Percentiles rank a stretch among this genome's conserved stretches.
Evolutionary conservation across 768 basidiomycete species (phyloP).

Genomic region (Termitomyces sp.): DNA sequence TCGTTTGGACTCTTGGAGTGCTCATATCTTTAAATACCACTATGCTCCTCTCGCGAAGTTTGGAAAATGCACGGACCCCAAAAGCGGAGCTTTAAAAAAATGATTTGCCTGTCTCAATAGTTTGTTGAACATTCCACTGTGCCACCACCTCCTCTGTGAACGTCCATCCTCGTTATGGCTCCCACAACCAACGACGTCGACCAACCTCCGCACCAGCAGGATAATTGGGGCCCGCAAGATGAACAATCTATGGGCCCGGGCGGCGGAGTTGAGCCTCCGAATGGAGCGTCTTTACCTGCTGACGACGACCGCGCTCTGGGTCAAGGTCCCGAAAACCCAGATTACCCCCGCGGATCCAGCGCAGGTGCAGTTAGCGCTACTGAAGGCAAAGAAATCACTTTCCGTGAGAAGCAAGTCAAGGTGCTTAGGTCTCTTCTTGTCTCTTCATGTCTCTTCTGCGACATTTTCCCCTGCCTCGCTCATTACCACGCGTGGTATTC

Average conservation of each 20-base stretch:
- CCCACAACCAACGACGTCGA: constrained; percentile 20
- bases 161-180: constrained; percentile 15
- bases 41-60: background rate
- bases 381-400: constrained; percentile 42
- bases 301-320: constrained; percentile 44
- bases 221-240: constrained; percentile 51
- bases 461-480: constrained; percentile 25
- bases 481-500: constrained; percentile 22
- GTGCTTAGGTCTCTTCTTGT: constrained; percentile 73
- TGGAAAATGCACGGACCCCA: constrained; percentile 15
- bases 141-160: constrained; percentile 2
- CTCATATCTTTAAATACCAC: constrained; percentile 7
- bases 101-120: constrained; percentile 6
- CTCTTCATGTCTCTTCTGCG: constrained; percentile 23
- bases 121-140: constrained; percentile 8
- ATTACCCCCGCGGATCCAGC: constrained; percentile 50
- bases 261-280: constrained; percentile 36
- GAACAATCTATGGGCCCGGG: constrained; percentile 41
- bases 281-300: constrained; percentile 43
- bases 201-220: constrained; percentile 30
- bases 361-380: constrained; percentile 37
- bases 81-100: constrained; percentile 17
- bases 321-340: constrained; percentile 46
- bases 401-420: constrained; percentile 80
- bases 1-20: constrained; percentile 10